phyloP scores from a whole-genome alignment of 306 rosid species.

The Cicer bijugum region DNA sequence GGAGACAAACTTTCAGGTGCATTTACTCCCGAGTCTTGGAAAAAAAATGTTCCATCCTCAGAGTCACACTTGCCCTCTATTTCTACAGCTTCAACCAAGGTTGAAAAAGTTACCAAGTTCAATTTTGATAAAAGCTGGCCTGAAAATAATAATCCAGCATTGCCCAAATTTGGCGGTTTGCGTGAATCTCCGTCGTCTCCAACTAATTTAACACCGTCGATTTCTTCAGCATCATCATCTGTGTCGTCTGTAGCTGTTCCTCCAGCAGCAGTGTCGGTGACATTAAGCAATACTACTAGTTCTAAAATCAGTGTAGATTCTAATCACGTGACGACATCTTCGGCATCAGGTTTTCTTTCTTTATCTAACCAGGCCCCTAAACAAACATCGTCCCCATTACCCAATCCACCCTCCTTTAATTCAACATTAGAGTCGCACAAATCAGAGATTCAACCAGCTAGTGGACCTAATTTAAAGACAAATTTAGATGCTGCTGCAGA shows the following conservation, averaged over 20 bases:
- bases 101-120: slow-evolving; percentile 41
- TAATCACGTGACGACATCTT: slow-evolving; percentile 46
- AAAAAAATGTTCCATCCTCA: slow-evolving; percentile 48
- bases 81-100: slow-evolving; percentile 36
- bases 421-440: slow-evolving; percentile 50
- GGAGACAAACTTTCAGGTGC: slow-evolving; percentile 48
- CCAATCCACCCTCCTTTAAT: slow-evolving; percentile 36
- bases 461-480: slow-evolving; percentile 43
- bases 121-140: slow-evolving; percentile 50
- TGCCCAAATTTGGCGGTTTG: slow-evolving; percentile 48
- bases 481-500: slow-evolving; percentile 49
- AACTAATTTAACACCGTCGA: slow-evolving; percentile 36
- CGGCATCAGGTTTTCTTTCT: slow-evolving; percentile 44
- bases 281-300: slow-evolving; percentile 49
- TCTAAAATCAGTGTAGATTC: slow-evolving; percentile 45
- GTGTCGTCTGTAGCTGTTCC: slow-evolving; percentile 45
- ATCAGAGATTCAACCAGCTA: slow-evolving; percentile 48
- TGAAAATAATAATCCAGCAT: slow-evolving; percentile 45
- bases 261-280: slow-evolving; percentile 46
- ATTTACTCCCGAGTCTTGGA: slow-evolving; percentile 53
- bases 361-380: slow-evolving; percentile 48
- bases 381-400: slow-evolving; percentile 28
- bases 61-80: slow-evolving; percentile 43
- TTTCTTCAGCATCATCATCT: slow-evolving; percentile 47
- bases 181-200: slow-evolving; percentile 45